phyloP scores from a whole-genome alignment of 129 eudicot species.

The carrot (Daucus carota) region DH1_v3.0 NC_030387.2:28340001-28340500 shows the following conservation, averaged over 20 bases:
- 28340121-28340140: constrained; percentile 2
- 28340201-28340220: constrained; percentile 36
- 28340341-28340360: constrained; percentile 49
- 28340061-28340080: background rate
- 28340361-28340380: constrained; percentile 99
- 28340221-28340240: constrained; percentile 2
- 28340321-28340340: constrained; percentile 37
- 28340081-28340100: background rate
- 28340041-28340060: too few relatives aligned
- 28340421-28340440: too few relatives aligned
- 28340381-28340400: constrained; percentile 99
- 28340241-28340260: constrained; percentile 14
- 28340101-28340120: constrained; percentile 5
- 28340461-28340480: too few relatives aligned
- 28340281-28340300: constrained; percentile 40
- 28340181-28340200: constrained; percentile 74
- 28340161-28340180: constrained; percentile 19
- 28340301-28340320: constrained; percentile 31
- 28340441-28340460: too few relatives aligned
- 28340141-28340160: constrained; percentile 40
- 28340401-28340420: constrained; percentile 87
- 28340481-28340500: background rate
- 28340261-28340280: constrained; percentile 11
- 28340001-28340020: too few relatives aligned
- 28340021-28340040: too few relatives aligned